Base-by-base conservation (phyloP, 2,329 filamentous ascomycete species). In the Paraphoma sp. region DNA sequence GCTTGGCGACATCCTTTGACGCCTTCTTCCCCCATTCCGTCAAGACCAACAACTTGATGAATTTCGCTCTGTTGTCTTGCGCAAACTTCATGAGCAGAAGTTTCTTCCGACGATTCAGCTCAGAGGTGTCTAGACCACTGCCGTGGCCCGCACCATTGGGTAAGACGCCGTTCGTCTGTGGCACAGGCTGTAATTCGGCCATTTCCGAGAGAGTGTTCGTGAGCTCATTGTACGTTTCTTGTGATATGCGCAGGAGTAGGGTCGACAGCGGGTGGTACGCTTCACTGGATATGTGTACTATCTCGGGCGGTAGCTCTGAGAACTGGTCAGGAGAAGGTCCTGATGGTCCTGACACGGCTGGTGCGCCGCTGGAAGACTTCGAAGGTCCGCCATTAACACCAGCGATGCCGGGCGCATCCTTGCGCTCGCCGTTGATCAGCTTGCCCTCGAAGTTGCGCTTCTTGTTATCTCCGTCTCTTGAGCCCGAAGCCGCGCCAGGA, bases 21-120 rank as follows among this genome's bases (percentile, higher is more conserved):
- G 70, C 67, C 47, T 72, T 74, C 87, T 74, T 91, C 89, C 70
- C 90, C 95, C 95, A 99, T 77, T 95, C 90, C 1, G 90, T 88
- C 45, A 99, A 88, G 18, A 99, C 92, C 17, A 97, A 83, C 7
- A 93, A 86, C 79, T 99, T 98, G 74, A 96, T 92, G 82, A 96
- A 98, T 79, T 92, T 92, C 30, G 89, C 87, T 70, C 97, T 89
- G 69, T 90, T 87, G 18, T 87, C 85, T 73, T 94, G 89, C 8
- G 90, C 87, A 78, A 95, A 96, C 43, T 90, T 86, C 56, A 97
- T 78, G 51, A 97, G 76, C 36, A 82, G 78, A 29, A 86, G 79
- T 77, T 97, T 97, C 79, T 96, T 97, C 46, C 67, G 63, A 48
- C 66, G 64, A 62, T 68, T 77, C 12, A 65, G 57, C 14, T 71